phyloP scores from a whole-genome alignment of 495 filamentous ascomycete genomes.

The Viridothelium virens region DNA sequence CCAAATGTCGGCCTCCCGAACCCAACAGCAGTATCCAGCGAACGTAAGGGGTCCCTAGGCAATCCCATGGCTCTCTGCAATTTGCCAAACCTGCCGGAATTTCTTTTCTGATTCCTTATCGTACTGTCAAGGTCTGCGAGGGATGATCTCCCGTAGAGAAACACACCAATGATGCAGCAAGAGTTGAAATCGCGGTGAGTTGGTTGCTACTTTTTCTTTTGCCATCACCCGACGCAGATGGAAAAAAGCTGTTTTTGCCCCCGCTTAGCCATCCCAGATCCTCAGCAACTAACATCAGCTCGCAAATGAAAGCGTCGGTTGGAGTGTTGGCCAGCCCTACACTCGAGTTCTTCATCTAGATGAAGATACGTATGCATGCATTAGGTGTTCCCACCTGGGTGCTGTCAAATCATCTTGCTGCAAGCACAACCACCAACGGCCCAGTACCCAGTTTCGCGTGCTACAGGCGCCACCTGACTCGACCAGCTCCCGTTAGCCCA shows the following conservation, averaged over 20 bases:
- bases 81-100: background rate
- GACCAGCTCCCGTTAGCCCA: background rate
- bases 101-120: background rate
- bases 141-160: background rate
- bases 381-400: background rate
- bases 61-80: background rate
- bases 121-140: background rate
- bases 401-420: background rate
- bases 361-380: background rate
- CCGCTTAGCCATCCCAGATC: background rate
- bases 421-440: background rate
- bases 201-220: background rate
- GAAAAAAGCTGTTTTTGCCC: background rate
- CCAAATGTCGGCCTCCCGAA: background rate
- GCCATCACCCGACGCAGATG: background rate
- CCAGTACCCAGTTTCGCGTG: background rate
- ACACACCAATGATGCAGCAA: background rate
- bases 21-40: background rate
- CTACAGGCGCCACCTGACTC: constrained; percentile 4
- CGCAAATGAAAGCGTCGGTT: background rate
- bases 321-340: background rate
- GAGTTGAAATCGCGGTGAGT: background rate
- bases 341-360: background rate
- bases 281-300: background rate
- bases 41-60: background rate